phyloP scores from a whole-genome alignment of 2,329 filamentous ascomycete genomes.

The Nigrograna mackinnonii region DNA sequence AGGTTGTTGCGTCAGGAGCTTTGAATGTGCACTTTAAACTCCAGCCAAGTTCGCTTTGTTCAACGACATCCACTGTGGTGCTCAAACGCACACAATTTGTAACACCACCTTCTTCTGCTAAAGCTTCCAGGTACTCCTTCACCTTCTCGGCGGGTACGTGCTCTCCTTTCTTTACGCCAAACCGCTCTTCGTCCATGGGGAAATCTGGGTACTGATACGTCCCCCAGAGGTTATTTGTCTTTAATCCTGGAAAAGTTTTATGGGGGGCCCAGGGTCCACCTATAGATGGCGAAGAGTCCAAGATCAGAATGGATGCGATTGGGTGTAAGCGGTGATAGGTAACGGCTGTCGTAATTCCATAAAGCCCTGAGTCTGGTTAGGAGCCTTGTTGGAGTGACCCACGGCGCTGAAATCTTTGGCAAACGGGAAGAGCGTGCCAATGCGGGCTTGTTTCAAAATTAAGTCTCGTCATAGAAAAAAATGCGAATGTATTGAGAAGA shows the following conservation, averaged over 20 bases:
- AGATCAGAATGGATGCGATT: slow-evolving; percentile 40
- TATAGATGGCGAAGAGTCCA: slow-evolving; percentile 44
- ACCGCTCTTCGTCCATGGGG: slow-evolving; percentile 31
- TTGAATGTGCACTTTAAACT: slow-evolving; percentile 15
- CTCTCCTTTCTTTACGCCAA: slow-evolving; percentile 51
- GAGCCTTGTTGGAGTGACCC: too few species aligned
- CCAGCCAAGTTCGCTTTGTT: slow-evolving; percentile 37
- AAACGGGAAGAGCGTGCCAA: too few species aligned
- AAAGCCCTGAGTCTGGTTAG: too few species aligned
- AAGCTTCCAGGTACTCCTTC: slow-evolving; percentile 55
- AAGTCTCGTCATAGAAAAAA: too few species aligned
- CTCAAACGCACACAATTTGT: slow-evolving; percentile 52
- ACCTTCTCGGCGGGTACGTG: slow-evolving; percentile 63
- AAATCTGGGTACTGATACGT: slow-evolving; percentile 46
- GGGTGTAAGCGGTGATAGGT: slow-evolving; percentile 42
- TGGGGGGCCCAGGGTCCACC: slow-evolving; percentile 48
- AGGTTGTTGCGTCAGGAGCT: slow-evolving; percentile 9
- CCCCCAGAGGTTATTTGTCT: slow-evolving; percentile 48
- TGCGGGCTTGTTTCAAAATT: too few species aligned
- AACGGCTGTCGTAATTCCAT: slow-evolving; percentile 51
- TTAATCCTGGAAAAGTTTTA: slow-evolving; percentile 47
- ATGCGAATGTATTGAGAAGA: too few species aligned
- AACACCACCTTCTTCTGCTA: slow-evolving; percentile 51
- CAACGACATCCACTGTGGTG: slow-evolving; percentile 54
- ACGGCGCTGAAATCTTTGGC: too few species aligned